Conservation (phyloP, 768 basidiomycete species). For the Kondoa malvinella region DNA sequence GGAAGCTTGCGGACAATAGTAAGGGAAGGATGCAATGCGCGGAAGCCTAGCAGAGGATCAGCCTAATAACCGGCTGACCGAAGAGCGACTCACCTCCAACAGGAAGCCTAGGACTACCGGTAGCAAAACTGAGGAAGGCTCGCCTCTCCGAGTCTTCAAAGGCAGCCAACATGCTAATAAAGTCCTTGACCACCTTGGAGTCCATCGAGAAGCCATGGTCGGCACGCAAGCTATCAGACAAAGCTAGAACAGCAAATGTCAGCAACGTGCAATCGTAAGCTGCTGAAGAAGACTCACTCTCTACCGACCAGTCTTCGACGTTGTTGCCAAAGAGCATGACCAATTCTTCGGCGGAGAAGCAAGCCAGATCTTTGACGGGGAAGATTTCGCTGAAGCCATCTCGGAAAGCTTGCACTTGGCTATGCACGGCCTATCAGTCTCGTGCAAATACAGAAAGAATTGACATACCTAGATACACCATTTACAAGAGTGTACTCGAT, state of each 20-base stretch:
- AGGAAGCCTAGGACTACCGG: constrained; percentile 39
- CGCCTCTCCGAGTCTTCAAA: constrained; percentile 59
- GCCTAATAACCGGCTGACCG: neutral
- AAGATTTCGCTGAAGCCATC: constrained; percentile 85
- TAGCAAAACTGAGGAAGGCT: constrained; percentile 87
- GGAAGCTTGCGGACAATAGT: constrained; percentile 96
- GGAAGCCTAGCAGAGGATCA: constrained; percentile 43
- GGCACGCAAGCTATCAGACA: constrained; percentile 78
- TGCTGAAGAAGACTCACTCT: constrained; percentile 45
- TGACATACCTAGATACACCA: neutral
- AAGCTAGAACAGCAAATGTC: constrained; percentile 39
- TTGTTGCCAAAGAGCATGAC: constrained; percentile 88
- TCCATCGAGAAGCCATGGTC: constrained; percentile 97
- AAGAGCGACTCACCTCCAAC: constrained; percentile 32
- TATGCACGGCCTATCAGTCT: constrained; percentile 40
- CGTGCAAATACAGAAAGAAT: neutral
- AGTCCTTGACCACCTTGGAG: constrained; percentile 70
- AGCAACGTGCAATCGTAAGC: constrained; percentile 16
- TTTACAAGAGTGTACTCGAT: constrained; percentile 61
- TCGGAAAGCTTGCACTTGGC: constrained; percentile 76
- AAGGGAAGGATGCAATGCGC: constrained; percentile 76
- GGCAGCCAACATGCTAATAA: constrained; percentile 69
- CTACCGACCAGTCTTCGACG: constrained; percentile 90
- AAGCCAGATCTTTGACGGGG: constrained; percentile 71
- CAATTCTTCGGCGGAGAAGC: constrained; percentile 88